Evolutionary conservation across 1,284 basidiomycete genomes (phyloP), one percentile per base, ranked within the genome.

Genomic region (Melampsora larici-populina): DNA sequence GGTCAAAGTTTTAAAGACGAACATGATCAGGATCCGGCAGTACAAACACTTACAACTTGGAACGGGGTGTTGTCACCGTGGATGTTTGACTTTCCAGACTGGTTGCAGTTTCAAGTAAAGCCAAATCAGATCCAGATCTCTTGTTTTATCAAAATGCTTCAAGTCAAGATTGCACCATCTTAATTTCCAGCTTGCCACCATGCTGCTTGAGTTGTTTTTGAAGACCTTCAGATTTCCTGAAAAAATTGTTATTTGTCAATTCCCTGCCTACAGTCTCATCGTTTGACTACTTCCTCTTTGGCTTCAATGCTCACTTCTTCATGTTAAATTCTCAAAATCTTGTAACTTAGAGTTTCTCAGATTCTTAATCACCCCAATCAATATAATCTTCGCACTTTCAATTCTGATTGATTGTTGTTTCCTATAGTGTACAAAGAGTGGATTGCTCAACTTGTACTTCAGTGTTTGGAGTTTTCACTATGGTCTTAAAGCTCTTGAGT

Each of bases 271-370:
- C 18, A 17, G 51, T 21, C 18, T 55, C 21, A 55, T 55, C 21
- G 24, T 64, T 40, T 11, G 36, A 40, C 11, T 40, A 40, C 7
- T 40, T 40, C 36, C 36, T 40, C 7, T 40, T 40, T 40, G 36
- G 36, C 36, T 75, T 26, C 73, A 75, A 48, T 63, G 48, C 15
- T 51, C 64, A 11, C 36, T 75, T 21, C 73, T 75, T 3, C 73
- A 75, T 75, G 51, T 65, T 31, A 66, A 75, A 26, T 75, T 75
- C 43, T n/a, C 33, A 7, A 49, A 49, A 15, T 68, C 51, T 43
- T 49, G 49, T 21, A 55, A 43, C n/a, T 26, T 60, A 13, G 21
- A 65, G 58, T 75, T 49, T 63, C 21, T 75, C 13, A 46, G 73
- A n/a, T 36, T 75, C 36, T 48, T 8, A 0, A 18, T 75, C n/a